phyloP scores from a whole-genome alignment of 2,329 filamentous ascomycete genomes.

The Myriangium duriaei region DNA sequence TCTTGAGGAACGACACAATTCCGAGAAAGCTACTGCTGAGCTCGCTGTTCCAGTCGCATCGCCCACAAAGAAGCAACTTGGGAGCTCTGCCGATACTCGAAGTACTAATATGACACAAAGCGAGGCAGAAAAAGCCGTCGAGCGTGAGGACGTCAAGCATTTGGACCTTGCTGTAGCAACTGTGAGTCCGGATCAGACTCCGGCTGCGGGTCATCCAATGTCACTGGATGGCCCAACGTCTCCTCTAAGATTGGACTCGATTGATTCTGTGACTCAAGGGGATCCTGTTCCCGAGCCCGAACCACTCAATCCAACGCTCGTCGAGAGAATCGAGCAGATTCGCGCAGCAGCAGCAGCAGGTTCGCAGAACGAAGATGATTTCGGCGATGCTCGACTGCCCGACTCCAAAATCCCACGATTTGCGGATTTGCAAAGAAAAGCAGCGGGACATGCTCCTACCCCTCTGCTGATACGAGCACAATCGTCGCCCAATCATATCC shows the following conservation, averaged over 20 bases:
- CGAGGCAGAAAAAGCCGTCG: constrained; percentile 22
- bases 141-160: constrained; percentile 46
- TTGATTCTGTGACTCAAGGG: constrained; percentile 9
- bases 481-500: constrained; percentile 34
- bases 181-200: constrained; percentile 11
- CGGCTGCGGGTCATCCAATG: neutral
- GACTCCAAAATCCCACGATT: constrained; percentile 26
- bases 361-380: constrained; percentile 13
- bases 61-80: constrained; percentile 1
- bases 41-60: neutral
- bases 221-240: constrained; percentile 2
- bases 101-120: constrained; percentile 17
- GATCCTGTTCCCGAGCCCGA: constrained; percentile 23
- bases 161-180: constrained; percentile 46
- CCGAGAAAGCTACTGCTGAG: constrained; percentile 1
- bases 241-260: constrained; percentile 1
- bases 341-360: constrained; percentile 19
- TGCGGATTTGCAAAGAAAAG: constrained; percentile 20
- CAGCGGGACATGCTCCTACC: constrained; percentile 19
- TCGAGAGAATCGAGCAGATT: constrained; percentile 27
- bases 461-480: constrained; percentile 39
- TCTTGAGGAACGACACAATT: constrained; percentile 45
- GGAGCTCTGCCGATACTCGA: neutral
- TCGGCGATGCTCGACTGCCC: constrained; percentile 14
- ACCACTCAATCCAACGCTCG: constrained; percentile 23